These are phyloP conservation scores for Schizochytrium sp. DNA, from an alignment of 108 stramenopile species.

Conservation along the genomic window DNA sequence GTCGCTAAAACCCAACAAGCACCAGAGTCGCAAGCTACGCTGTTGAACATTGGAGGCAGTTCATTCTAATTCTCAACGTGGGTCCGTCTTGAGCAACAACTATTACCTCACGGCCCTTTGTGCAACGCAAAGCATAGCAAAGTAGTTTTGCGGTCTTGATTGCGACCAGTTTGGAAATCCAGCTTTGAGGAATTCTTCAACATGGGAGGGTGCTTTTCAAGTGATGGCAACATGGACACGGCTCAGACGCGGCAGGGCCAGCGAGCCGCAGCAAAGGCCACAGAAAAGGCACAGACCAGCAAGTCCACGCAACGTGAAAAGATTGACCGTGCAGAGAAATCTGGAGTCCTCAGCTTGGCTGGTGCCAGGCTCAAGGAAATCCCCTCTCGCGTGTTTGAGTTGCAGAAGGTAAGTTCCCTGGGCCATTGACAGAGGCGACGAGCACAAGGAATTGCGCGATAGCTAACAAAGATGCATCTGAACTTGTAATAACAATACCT, in stretches of 20 bases:
- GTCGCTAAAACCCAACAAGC: no score
- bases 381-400: neutral
- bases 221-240: constrained; percentile 27
- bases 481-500: neutral
- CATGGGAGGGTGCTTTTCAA: constrained; percentile 43
- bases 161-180: no score
- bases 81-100: no score
- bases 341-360: constrained; percentile 20
- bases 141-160: no score
- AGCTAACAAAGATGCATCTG: neutral
- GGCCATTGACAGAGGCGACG: neutral
- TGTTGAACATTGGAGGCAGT: no score
- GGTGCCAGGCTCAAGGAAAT: constrained; percentile 18
- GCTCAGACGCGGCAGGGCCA: neutral
- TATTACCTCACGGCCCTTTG: no score
- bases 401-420: constrained; percentile 12
- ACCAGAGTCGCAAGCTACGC: no score
- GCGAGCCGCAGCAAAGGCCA: neutral
- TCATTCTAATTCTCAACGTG: no score
- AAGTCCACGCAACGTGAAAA: constrained; percentile 22
- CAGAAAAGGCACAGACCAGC: constrained; percentile 46
- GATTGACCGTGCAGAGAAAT: constrained; percentile 4
- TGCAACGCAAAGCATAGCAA: no score
- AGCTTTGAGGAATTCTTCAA: neutral
- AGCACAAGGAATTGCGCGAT: neutral